Base-by-base conservation (phyloP, 305 asterid species). In the Ilex paraguariensis region DNA sequence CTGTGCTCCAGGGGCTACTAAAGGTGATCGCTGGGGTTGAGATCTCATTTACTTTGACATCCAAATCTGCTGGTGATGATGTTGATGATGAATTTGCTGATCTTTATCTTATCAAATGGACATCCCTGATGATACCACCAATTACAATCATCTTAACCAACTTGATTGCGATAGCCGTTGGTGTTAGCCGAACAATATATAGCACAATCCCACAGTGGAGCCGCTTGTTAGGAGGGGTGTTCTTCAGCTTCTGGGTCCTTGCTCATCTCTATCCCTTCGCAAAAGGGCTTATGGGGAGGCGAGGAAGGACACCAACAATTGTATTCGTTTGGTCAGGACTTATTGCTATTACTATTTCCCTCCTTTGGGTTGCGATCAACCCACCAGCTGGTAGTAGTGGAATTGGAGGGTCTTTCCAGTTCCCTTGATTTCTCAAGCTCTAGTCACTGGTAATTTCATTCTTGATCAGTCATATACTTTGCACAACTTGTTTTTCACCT, bases 401-500 rank as follows among this genome's bases (percentile, higher is more conserved):
- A 59, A 59, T 59, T 28, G 63, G 63, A 44, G 63, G 63, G 44
- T 59, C 63, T 15, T 59, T 59, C 54, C 63, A 59, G 54, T 59
- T 59, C 31, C 63, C 52, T 3, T 46, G 52, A 46, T 46, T 46
- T 13, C 12, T 46, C 52, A 46, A 5, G 13, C 13, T 46, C 13
- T 46, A 46, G 15, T 46, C 15, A 13, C n/a, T 10, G 52, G 15
- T 46, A 46, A 46, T 46, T 11, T 46, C 4, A 46, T 46, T 10
- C 52, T 46, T 11, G 52, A 46, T 46, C 42, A 36, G 6, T 46
- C 52, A 46, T 46, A 10, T 46, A 21, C 28, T 46, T 10, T 46
- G 52, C 10, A 8, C 15, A 10, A 7, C 3, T 46, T 0, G n/a
- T 10, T 10, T 13, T 10, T 46, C 51, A 46, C 14, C 51, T 3